Evolutionary conservation across 2,329 filamentous ascomycete species (phyloP).

Genomic region (Fusarium sp.): DNA sequence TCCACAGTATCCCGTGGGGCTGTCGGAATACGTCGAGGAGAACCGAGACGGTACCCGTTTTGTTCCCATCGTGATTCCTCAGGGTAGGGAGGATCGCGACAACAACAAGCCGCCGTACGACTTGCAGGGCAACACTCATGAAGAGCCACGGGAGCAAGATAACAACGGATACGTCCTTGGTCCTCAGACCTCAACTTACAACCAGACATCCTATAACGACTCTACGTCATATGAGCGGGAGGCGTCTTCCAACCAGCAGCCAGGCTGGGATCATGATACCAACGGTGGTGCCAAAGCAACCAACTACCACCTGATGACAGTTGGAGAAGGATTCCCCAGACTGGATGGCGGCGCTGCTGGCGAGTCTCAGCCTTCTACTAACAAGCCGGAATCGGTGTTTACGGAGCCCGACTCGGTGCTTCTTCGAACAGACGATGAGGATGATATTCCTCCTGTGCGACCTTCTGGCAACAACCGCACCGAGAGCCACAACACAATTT

Average conservation of each 20-base stretch:
- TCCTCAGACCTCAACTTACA: slow-evolving; percentile 10
- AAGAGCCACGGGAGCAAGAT: slow-evolving; percentile 17
- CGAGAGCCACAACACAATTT: slow-evolving; percentile 67
- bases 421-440: slow-evolving; percentile 40
- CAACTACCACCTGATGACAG: slow-evolving; percentile 33
- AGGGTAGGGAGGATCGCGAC: slow-evolving; percentile 27
- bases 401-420: slow-evolving; percentile 39
- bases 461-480: slow-evolving; percentile 47
- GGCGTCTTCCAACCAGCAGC: slow-evolving; percentile 17
- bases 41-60: slow-evolving; percentile 27
- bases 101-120: slow-evolving; percentile 13
- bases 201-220: slow-evolving; percentile 22
- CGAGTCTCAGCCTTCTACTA: slow-evolving; percentile 9
- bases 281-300: slow-evolving; percentile 23
- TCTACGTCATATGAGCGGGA: slow-evolving; percentile 4
- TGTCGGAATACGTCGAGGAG: slow-evolving; percentile 31
- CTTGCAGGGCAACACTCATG: slow-evolving; percentile 15
- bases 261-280: slow-evolving; percentile 12
- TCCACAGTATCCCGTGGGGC: slow-evolving; percentile 25
- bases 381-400: slow-evolving; percentile 27
- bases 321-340: slow-evolving; percentile 42
- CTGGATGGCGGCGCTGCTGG: slow-evolving; percentile 22
- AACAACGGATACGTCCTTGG: slow-evolving; percentile 8
- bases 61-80: slow-evolving; percentile 36
- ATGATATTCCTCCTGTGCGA: slow-evolving; percentile 38